phyloP scores from a whole-genome alignment of 83 land plant genomes.

The Picea abies region DNA sequence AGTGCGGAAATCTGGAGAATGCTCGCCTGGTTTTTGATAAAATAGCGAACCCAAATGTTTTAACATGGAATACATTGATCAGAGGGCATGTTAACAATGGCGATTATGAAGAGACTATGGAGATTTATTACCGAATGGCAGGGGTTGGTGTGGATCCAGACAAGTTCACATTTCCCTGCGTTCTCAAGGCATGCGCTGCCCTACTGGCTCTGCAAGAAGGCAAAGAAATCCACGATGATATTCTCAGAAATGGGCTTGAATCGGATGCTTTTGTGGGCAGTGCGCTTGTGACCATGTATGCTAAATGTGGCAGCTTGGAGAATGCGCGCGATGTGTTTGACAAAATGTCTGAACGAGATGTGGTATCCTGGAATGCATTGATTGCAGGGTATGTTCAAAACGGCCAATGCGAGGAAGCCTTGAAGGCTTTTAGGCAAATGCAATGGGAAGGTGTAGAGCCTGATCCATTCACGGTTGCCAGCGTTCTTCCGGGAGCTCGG shows the following conservation, averaged over 20 bases:
- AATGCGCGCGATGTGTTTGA: constrained; percentile 34
- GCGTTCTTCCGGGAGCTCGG: not conserved
- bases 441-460: too few relatives aligned
- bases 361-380: constrained; percentile 47
- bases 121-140: constrained; percentile 24
- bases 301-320: constrained; percentile 41
- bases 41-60: not conserved
- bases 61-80: constrained; percentile 55
- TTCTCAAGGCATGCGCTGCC: constrained; percentile 29
- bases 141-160: constrained; percentile 20
- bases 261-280: constrained; percentile 24
- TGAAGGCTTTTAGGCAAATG: too few relatives aligned
- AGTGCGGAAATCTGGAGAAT: not conserved
- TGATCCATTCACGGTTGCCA: not conserved
- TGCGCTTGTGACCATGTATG: constrained; percentile 54
- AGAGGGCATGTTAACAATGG: constrained; percentile 39
- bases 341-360: constrained; percentile 29
- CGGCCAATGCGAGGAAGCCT: not conserved
- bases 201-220: constrained; percentile 15
- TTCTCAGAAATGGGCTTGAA: constrained; percentile 23
- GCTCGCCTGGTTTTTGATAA: not conserved
- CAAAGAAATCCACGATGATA: not conserved
- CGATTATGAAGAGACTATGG: constrained; percentile 24
- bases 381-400: constrained; percentile 20
- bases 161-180: constrained; percentile 17